These are phyloP conservation scores for Paramecium tetraurelia DNA, from an alignment of 73 alveolate species.

Conservation along the genomic window DNA sequence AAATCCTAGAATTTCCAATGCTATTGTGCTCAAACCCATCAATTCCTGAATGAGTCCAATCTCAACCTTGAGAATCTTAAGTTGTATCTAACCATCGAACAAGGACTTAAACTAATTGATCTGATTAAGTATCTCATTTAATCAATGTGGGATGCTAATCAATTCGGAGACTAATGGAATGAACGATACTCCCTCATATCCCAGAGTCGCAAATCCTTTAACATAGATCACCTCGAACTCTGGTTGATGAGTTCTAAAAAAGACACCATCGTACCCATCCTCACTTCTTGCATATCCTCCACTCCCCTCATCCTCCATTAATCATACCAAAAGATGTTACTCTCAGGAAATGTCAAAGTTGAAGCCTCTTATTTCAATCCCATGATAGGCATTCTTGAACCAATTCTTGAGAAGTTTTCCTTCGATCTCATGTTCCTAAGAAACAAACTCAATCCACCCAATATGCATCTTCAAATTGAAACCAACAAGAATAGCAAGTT, in stretches of 20 bases:
- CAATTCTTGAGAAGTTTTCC: conserved; percentile 3
- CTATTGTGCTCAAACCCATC: not conserved
- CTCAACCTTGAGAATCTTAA: not conserved
- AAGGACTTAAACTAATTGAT: not conserved
- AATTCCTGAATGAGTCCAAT: not conserved
- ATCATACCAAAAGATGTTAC: not conserved
- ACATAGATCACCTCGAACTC: not conserved
- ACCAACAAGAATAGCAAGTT: not conserved
- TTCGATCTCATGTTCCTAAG: not conserved
- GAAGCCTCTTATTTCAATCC: not conserved
- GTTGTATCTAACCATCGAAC: not conserved
- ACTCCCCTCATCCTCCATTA: not conserved
- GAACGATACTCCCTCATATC: not conserved
- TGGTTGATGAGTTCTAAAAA: not conserved
- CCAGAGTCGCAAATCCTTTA: conserved; percentile 29
- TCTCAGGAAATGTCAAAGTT: not conserved
- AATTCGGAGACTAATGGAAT: conserved; percentile 35
- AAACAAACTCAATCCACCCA: not conserved
- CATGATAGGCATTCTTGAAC: not conserved
- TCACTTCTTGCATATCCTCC: not conserved
- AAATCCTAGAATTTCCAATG: not conserved
- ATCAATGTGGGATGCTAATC: conserved; percentile 19
- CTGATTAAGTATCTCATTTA: not conserved
- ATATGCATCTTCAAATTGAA: not conserved
- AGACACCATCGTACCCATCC: not conserved